phyloP scores from a whole-genome alignment of 148 eudicot genomes.

The Camellia granthamiana region DNA sequence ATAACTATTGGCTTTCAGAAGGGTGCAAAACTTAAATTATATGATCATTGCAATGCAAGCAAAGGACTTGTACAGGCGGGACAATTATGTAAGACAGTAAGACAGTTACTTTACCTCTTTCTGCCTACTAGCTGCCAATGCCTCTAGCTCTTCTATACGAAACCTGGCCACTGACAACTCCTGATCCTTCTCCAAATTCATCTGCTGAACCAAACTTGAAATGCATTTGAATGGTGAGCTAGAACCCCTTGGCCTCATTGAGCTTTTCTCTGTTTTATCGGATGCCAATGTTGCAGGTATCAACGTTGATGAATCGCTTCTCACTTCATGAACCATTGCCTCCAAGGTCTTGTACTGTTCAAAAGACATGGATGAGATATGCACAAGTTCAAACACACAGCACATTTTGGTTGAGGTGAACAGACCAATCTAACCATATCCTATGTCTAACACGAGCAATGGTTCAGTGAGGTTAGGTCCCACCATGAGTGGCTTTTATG shows the following conservation, averaged over 20 bases:
- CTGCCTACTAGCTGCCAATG: conserved; percentile 45
- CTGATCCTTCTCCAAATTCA: conserved; percentile 63
- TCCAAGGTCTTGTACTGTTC: conserved; percentile 62
- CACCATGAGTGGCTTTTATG: not conserved
- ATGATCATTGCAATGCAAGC: not conserved
- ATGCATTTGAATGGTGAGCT: conserved; percentile 79
- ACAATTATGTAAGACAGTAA: not conserved
- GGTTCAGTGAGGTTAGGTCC: not conserved
- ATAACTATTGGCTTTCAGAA: not conserved
- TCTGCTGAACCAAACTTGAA: conserved; percentile 59
- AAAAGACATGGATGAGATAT: conserved; percentile 11
- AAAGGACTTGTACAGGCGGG: not conserved
- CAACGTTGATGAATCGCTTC: conserved; percentile 33
- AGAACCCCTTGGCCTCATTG: conserved; percentile 54
- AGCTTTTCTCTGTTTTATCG: conserved; percentile 43
- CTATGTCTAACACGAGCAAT: not conserved
- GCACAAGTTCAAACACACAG: not conserved
- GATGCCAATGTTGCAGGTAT: conserved; percentile 20
- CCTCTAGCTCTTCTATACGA: conserved; percentile 57
- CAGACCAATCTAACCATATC: not conserved
- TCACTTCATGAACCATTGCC: conserved; percentile 45
- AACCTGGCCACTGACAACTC: conserved; percentile 47
- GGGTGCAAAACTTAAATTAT: not conserved
- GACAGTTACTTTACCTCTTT: conserved; percentile 45
- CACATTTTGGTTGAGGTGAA: not conserved